Percentiles rank a stretch among this genome's conserved stretches.
These are phyloP conservation scores for Diospyros kaki DNA, from an alignment of 148 eudicot species.

Conservation along the genomic window DNA sequence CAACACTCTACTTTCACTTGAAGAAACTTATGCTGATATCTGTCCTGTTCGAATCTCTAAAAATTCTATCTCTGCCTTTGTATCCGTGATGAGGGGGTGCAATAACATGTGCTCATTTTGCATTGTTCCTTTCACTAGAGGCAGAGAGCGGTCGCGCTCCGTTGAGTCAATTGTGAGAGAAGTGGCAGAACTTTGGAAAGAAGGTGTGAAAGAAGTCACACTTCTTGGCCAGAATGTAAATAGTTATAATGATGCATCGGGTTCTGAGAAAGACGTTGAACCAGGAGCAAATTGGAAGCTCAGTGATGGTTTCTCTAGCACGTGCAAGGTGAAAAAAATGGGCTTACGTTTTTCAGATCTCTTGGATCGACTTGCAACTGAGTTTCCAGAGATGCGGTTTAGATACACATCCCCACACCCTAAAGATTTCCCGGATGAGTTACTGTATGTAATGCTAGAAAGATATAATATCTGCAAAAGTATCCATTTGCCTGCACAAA, in stretches of 20 bases:
- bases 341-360: constrained; percentile 94
- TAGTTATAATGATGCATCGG: constrained; percentile 90
- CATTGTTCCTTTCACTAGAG: constrained; percentile 98
- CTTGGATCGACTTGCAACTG: constrained; percentile 75
- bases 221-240: constrained; percentile 97
- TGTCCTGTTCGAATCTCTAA: constrained; percentile 84
- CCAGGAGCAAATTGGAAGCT: constrained; percentile 73
- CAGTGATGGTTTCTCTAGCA: constrained; percentile 93
- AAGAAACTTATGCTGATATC: constrained; percentile 98
- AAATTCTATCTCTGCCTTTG: constrained; percentile 79
- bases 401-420: constrained; percentile 98
- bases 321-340: constrained; percentile 73
- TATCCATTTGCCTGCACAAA: constrained; percentile 94
- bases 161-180: constrained; percentile 89
- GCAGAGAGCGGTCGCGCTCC: constrained; percentile 96
- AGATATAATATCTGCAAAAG: constrained; percentile 86
- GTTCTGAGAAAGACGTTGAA: constrained; percentile 45
- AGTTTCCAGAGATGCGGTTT: constrained; percentile 94
- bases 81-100: constrained; percentile 97
- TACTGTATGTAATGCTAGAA: constrained; percentile 81
- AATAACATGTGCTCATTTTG: constrained; percentile 99
- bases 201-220: constrained; percentile 93
- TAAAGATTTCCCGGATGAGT: constrained; percentile 93
- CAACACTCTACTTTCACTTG: constrained; percentile 92
- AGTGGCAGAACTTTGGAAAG: constrained; percentile 84